phyloP scores from a whole-genome alignment of 2,329 filamentous ascomycete species.

The Simplicillium aogashimaense region DNA sequence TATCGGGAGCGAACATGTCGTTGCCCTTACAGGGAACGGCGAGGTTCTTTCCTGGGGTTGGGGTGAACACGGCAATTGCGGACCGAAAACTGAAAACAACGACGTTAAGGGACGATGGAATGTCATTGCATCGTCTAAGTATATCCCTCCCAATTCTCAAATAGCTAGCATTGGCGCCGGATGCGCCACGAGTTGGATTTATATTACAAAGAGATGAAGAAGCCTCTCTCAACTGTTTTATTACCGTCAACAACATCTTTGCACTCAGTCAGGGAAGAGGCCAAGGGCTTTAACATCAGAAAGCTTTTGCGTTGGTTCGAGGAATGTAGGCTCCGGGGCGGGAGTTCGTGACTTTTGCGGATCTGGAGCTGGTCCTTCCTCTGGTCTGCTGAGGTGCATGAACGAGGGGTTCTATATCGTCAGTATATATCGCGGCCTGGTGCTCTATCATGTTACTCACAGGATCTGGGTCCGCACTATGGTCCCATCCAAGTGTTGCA shows the following conservation, averaged over 20 bases:
- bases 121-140: slow-evolving; percentile 48
- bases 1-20: slow-evolving; percentile 81
- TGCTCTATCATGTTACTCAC: slow-evolving; percentile 29
- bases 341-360: slow-evolving; percentile 13
- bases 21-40: slow-evolving; percentile 56
- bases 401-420: slow-evolving; percentile 32
- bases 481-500: slow-evolving; percentile 65
- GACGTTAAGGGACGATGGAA: slow-evolving; percentile 64
- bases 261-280: slow-evolving; percentile 28
- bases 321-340: slow-evolving; percentile 17
- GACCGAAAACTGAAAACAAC: slow-evolving; percentile 51
- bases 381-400: slow-evolving; percentile 31
- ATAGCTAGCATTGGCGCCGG: slow-evolving; percentile 66
- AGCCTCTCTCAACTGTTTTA: slow-evolving; percentile 1
- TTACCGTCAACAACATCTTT: neutral
- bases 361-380: slow-evolving; percentile 14
- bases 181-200: slow-evolving; percentile 82
- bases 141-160: slow-evolving; percentile 37
- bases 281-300: slow-evolving; percentile 50
- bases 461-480: slow-evolving; percentile 50
- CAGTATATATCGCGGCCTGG: slow-evolving; percentile 11
- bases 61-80: slow-evolving; percentile 97
- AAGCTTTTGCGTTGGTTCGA: slow-evolving; percentile 66
- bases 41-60: slow-evolving; percentile 84
- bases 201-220: slow-evolving; percentile 24